Evolutionary conservation across 2,329 filamentous ascomycete genomes (phyloP).

Genomic region (Zymoseptoria ardabiliae): DNA sequence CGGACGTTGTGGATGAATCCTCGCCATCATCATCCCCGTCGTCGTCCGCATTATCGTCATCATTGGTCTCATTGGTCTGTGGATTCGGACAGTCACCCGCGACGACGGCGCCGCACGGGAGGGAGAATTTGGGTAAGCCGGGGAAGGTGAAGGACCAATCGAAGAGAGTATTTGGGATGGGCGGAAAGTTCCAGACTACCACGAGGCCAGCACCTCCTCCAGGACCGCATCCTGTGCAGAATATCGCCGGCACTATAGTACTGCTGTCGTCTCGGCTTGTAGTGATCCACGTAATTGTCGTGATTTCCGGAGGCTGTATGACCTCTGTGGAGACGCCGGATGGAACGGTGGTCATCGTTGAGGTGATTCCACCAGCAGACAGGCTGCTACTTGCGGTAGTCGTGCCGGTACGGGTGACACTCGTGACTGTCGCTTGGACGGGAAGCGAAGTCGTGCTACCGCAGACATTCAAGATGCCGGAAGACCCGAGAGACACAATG

Average conservation of each 20-base stretch:
- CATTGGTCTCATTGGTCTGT: slow-evolving; percentile 1
- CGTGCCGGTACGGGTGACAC: neutral
- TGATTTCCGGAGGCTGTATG: slow-evolving; percentile 1
- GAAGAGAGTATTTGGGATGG: slow-evolving; percentile 2
- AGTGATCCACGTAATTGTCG: slow-evolving; percentile 8
- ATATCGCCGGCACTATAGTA: slow-evolving; percentile 7
- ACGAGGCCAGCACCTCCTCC: slow-evolving; percentile 1
- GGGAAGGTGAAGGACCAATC: slow-evolving; percentile 6
- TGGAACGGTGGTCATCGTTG: slow-evolving; percentile 9
- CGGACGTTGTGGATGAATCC: neutral
- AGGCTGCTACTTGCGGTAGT: neutral
- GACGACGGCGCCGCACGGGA: slow-evolving; percentile 7
- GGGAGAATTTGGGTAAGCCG: slow-evolving; percentile 5
- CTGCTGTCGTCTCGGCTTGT: slow-evolving; percentile 5
- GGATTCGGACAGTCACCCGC: slow-evolving; percentile 8
- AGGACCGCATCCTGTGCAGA: slow-evolving; percentile 3
- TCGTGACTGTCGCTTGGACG: neutral
- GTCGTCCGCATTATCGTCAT: slow-evolving; percentile 1
- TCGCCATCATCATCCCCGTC: neutral
- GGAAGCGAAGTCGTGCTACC: slow-evolving; percentile 3
- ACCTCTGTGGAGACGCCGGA: slow-evolving; percentile 7
- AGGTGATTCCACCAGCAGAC: neutral
- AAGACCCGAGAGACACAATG: neutral
- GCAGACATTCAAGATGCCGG: neutral
- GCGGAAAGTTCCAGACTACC: slow-evolving; percentile 8